Base-by-base conservation (phyloP, 805 yeast species). In the Starmerella stellata region DNA sequence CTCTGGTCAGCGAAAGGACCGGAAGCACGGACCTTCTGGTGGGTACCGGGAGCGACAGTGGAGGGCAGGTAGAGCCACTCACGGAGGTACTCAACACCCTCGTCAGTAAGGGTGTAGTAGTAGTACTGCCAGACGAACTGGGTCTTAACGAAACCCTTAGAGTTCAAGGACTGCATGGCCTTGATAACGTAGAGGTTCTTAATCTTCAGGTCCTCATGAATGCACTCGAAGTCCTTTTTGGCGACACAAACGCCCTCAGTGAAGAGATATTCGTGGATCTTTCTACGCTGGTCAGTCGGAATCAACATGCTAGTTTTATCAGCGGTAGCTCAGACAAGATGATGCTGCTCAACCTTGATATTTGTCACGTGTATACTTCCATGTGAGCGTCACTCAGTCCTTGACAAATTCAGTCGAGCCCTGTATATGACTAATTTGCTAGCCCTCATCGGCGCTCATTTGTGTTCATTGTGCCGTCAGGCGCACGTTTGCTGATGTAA, bases 91-190 rank as follows among this genome's bases (percentile, higher is more conserved):
- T 83, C 94, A 54, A 90, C 87, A 78, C 99, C 99, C 70, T 81
- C 95, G 65, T 90, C 96, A 65, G 96, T 90, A 65, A 90, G 79
- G 74, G 98, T 82, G 92, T 90, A 90, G 93, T 90, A 90, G 74
- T 90, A 90, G 77, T 82, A 82, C 77, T 85, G 95, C 99, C 99
- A 90, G 62, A 96, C 87, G 78, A 87, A 90, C 72, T 83, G 96
- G 60, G 99, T 90, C 81, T 87, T 83, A 69, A 90, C 96, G 78
- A 62, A 90, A 67, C 99, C 99, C 70, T 78, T 82, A 51, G 98
- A 90, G 63, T 93, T 82, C 68, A 90, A 81, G 51, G 96, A 87
- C 74, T 90, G 99, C 68, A 90, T 77, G 63, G 99, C 95, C 78
- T 90, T 90, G 76, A 90, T 82, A 60, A 63, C 98, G 65, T 67